These are phyloP conservation scores for Camellia japonica DNA, from an alignment of 148 eudicot species.

Conservation along the genomic window DNA sequence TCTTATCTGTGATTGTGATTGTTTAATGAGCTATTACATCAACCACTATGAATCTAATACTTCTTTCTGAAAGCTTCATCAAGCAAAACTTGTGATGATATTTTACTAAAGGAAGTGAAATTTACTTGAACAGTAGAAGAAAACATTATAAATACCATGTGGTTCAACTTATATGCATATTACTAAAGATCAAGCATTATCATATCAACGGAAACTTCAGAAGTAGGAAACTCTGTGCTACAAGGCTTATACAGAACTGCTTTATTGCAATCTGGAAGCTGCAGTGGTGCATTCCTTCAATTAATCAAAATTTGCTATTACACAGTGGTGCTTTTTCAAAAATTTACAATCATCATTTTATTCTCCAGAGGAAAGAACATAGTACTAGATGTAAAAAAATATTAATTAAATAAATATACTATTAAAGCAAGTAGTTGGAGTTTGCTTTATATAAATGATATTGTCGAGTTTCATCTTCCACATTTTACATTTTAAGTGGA, in stretches of 20 bases:
- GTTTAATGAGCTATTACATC: not conserved
- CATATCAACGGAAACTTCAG: not conserved
- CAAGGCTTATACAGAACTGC: too few species aligned
- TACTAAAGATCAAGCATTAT: not conserved
- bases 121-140: not conserved
- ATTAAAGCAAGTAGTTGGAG: not conserved
- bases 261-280: too few species aligned
- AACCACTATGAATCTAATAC: not conserved
- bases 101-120: not conserved
- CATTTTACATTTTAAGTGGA: not conserved
- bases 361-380: too few species aligned
- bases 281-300: not conserved
- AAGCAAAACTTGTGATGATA: not conserved
- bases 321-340: too few species aligned
- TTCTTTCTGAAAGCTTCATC: not conserved
- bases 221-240: not conserved
- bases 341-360: too few species aligned
- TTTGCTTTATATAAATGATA: not conserved
- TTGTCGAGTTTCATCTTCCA: not conserved
- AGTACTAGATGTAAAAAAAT: not conserved
- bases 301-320: too few species aligned
- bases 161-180: not conserved
- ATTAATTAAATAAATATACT: not conserved
- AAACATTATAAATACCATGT: not conserved
- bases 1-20: slow-evolving; percentile 2